phyloP scores from a whole-genome alignment of 2,329 filamentous ascomycete species.

The Penicillium decumbens region DNA sequence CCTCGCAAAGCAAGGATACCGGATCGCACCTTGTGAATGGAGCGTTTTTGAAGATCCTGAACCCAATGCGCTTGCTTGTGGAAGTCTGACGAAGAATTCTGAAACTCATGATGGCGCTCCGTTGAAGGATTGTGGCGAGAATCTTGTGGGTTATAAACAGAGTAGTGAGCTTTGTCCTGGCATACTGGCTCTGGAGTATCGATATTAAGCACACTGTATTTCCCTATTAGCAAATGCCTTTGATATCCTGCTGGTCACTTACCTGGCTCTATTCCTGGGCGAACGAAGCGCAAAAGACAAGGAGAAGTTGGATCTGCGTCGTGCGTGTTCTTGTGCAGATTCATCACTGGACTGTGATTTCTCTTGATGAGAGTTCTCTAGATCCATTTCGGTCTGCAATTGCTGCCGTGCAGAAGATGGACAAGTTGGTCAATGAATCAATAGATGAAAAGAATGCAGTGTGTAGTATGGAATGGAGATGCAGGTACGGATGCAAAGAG shows the following conservation, averaged over 20 bases:
- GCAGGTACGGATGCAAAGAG: neutral
- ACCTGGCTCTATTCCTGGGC: slow-evolving; percentile 23
- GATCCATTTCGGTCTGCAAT: neutral
- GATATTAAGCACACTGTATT: slow-evolving; percentile 7
- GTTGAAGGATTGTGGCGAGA: slow-evolving; percentile 33
- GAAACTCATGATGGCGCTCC: slow-evolving; percentile 9
- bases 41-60: slow-evolving; percentile 26
- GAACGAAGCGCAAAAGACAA: slow-evolving; percentile 22
- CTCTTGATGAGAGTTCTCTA: neutral
- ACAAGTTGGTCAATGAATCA: neutral
- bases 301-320: slow-evolving; percentile 10
- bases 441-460: neutral
- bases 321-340: neutral
- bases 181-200: slow-evolving; percentile 22
- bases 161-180: slow-evolving; percentile 34
- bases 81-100: slow-evolving; percentile 11
- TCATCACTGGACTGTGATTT: neutral
- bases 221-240: neutral
- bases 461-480: neutral
- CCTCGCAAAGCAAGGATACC: slow-evolving; percentile 28
- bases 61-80: slow-evolving; percentile 24
- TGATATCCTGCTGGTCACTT: neutral
- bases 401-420: neutral
- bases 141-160: slow-evolving; percentile 34
- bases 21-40: slow-evolving; percentile 32